Base-by-base conservation (phyloP, 179 eudicot species). In the Amaranthus tricolor region DNA sequence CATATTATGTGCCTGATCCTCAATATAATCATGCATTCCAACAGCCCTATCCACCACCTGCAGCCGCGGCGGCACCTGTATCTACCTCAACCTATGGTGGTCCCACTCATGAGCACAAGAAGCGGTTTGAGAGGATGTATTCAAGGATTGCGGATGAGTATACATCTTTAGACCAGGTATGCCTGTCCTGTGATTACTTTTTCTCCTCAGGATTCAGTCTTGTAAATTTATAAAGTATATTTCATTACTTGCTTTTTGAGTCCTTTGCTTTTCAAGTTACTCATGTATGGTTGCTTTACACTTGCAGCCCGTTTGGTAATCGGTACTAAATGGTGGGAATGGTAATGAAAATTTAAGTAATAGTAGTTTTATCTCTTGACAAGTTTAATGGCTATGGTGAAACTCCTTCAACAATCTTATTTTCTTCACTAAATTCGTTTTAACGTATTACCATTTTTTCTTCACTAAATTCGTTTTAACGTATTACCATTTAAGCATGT, bases 141-240 rank as follows among this genome's bases (percentile, higher is more conserved):
- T 68, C 72, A 7, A 68, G 72, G 72, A 68, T 68, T 6, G 44
- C 59, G 31, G 72, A 68, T 53, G 59, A 68, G 49, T 68, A 52
- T 55, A 52, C 47, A 21, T 52, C 72, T 4, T 15, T 68, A 53
- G 48, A 68, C 8, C 60, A 68, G 72, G 72, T 68, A 68, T 68
- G 6, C 1, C 19, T 52, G 16, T 49, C 1, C 19, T 52, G 16
- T 49, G 7, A 66, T 7, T 20, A 6, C 45, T 10, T 20, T 52
- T 21, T 21, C 43, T 12, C 43, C 17, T 0, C 1, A 7, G 9
- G 9, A 9, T 5, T 6, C 10, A 6, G 7, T 8, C 12, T 11
- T 67, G 6, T 2, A 4, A 50, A 13, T 10, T 20, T 13, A 19
- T 5, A 19, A 2, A 31, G 40, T 50, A 6, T 4, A 15, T 45